Percentiles rank a stretch among this genome's conserved stretches.
Evolutionary conservation across 192 early-diverging fungal genomes (phyloP).

Genomic region (Thoreauomyces humboldtii): DNA sequence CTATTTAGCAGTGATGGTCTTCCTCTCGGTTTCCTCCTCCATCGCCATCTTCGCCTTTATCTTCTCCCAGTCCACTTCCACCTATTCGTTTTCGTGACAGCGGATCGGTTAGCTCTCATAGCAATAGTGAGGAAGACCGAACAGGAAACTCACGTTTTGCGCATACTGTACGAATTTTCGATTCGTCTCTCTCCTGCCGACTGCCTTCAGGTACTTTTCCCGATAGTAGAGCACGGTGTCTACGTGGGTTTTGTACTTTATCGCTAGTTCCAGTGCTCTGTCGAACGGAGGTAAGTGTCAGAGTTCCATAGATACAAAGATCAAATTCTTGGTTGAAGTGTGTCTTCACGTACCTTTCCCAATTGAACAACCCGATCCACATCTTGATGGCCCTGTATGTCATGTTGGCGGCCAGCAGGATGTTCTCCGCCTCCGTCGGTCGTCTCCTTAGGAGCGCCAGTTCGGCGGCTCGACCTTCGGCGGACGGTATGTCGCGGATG

Average conservation of each 20-base stretch:
- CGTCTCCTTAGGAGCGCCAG: slow-evolving; percentile 51
- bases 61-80: slow-evolving; percentile 42
- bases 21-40: slow-evolving; percentile 59
- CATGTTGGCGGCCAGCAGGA: slow-evolving; percentile 47
- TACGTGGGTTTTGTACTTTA: slow-evolving; percentile 62
- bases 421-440: slow-evolving; percentile 53
- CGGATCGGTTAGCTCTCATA: too few relatives aligned
- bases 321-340: neutral
- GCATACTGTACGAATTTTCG: slow-evolving; percentile 52
- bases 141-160: slow-evolving; percentile 29
- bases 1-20: slow-evolving; percentile 25
- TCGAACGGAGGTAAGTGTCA: neutral
- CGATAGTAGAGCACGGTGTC: slow-evolving; percentile 57
- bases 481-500: slow-evolving; percentile 49
- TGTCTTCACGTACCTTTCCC: slow-evolving; percentile 50
- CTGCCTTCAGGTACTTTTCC: slow-evolving; percentile 46
- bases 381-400: slow-evolving; percentile 52
- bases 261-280: slow-evolving; percentile 56
- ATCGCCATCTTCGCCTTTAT: slow-evolving; percentile 46
- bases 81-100: too few relatives aligned
- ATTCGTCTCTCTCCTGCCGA: slow-evolving; percentile 43
- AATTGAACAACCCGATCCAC: slow-evolving; percentile 53
- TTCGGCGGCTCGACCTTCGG: slow-evolving; percentile 53
- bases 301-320: neutral
- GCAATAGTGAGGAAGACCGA: neutral